phyloP scores from a whole-genome alignment of 768 basidiomycete genomes.

The Daedaleopsis nitida region DNA sequence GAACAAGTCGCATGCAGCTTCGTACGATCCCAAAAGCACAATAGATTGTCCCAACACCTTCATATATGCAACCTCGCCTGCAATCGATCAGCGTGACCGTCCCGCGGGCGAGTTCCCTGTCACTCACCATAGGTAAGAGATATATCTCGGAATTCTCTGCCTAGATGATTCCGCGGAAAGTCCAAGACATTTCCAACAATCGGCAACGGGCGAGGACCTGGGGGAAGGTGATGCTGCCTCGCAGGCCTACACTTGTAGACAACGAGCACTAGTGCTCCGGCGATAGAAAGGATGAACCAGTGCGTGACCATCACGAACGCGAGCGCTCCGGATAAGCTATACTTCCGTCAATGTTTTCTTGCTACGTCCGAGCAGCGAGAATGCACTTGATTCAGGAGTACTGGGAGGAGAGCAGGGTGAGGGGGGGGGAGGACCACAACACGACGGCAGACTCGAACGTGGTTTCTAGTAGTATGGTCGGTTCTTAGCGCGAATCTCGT shows the following conservation, averaged over 20 bases:
- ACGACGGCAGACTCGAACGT: too few relatives aligned
- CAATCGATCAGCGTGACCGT: background rate
- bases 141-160: constrained; percentile 16
- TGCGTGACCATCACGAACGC: background rate
- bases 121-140: constrained; percentile 18
- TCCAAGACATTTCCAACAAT: constrained; percentile 27
- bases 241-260: background rate
- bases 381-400: background rate
- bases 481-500: too few relatives aligned
- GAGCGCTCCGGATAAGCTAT: background rate
- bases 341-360: background rate
- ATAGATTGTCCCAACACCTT: constrained; percentile 68
- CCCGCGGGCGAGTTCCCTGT: background rate
- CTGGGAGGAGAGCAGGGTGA: background rate
- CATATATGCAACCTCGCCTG: constrained; percentile 67
- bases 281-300: background rate
- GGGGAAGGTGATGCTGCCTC: constrained; percentile 14
- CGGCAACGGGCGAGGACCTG: constrained; percentile 26
- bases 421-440: too few relatives aligned
- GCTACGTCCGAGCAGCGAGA: too few relatives aligned
- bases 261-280: background rate
- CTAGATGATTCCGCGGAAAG: constrained; percentile 17
- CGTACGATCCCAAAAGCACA: constrained; percentile 63
- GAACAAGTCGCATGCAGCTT: constrained; percentile 62
- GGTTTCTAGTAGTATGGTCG: too few relatives aligned